Evolutionary conservation across 2,329 filamentous ascomycete genomes (phyloP).

Genomic region (Ophiostoma montium): DNA sequence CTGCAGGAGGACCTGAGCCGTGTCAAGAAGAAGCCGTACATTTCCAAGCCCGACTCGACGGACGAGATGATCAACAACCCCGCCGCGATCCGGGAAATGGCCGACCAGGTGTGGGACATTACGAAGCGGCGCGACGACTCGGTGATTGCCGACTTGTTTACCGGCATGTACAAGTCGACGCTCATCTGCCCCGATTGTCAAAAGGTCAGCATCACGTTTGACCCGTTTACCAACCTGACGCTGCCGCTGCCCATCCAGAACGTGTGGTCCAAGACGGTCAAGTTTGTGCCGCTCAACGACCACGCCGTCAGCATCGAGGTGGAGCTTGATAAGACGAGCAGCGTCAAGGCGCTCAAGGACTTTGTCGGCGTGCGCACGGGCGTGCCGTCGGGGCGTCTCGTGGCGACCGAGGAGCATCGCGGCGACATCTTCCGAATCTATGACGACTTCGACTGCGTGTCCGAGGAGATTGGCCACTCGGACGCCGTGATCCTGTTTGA

Average conservation of each 20-base stretch:
- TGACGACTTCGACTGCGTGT: conserved; percentile 51
- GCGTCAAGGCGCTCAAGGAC: conserved; percentile 53
- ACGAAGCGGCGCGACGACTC: conserved; percentile 89
- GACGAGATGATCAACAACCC: conserved; percentile 86
- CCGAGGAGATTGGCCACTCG: conserved; percentile 56
- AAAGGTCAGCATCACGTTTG: conserved; percentile 97
- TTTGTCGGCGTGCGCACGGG: conserved; percentile 54
- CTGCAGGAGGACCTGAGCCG: conserved; percentile 92
- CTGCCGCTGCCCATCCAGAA: conserved; percentile 80
- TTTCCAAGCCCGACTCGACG: conserved; percentile 93
- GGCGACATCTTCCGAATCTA: conserved; percentile 79
- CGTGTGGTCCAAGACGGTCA: conserved; percentile 60
- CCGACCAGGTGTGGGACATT: conserved; percentile 79
- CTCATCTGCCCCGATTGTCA: conserved; percentile 80
- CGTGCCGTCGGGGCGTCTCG: conserved; percentile 50
- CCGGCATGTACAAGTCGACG: conserved; percentile 96
- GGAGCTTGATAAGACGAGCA: conserved; percentile 66
- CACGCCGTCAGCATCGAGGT: conserved; percentile 57
- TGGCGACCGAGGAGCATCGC: conserved; percentile 71
- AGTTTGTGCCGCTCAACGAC: conserved; percentile 64
- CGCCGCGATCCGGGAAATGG: conserved; percentile 68
- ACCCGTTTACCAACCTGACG: conserved; percentile 91
- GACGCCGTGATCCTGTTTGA: conserved; percentile 60
- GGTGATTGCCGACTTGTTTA: conserved; percentile 88
- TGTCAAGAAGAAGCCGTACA: conserved; percentile 90